Conservation (phyloP, 2,329 filamentous ascomycete species). For the Epichloe sylvatica region DNA sequence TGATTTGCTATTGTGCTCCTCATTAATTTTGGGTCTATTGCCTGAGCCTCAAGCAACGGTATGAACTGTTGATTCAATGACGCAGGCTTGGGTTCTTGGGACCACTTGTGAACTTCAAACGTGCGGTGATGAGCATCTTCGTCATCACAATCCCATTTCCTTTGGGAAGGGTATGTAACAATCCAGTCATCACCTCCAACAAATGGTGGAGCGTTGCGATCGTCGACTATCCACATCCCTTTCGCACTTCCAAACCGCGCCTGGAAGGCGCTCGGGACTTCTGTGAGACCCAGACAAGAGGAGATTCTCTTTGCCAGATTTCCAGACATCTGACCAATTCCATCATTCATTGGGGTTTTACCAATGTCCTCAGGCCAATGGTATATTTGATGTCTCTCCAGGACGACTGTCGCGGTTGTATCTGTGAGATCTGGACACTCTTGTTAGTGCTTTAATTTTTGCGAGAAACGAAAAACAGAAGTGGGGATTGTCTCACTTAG, state of each 20-base stretch:
- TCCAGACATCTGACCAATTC: slow-evolving; percentile 51
- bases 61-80: slow-evolving; percentile 55
- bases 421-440: slow-evolving; percentile 34
- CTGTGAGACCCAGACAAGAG: slow-evolving; percentile 31
- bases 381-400: slow-evolving; percentile 33
- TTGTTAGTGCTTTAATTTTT: slow-evolving; percentile 1
- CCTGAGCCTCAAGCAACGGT: slow-evolving; percentile 49
- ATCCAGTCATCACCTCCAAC: slow-evolving; percentile 44
- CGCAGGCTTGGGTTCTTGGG: slow-evolving; percentile 26
- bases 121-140: slow-evolving; percentile 39
- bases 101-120: slow-evolving; percentile 45
- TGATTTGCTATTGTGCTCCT: slow-evolving; percentile 32
- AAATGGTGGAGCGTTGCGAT: slow-evolving; percentile 13
- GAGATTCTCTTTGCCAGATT: slow-evolving; percentile 41
- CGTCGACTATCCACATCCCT: slow-evolving; percentile 56
- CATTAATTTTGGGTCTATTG: slow-evolving; percentile 32
- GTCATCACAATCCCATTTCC: slow-evolving; percentile 48
- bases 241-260: slow-evolving; percentile 60
- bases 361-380: slow-evolving; percentile 23
- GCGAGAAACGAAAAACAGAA: background rate
- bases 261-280: slow-evolving; percentile 53
- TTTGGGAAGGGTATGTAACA: slow-evolving; percentile 50
- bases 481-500: slow-evolving; percentile 27
- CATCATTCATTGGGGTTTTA: slow-evolving; percentile 47
- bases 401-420: slow-evolving; percentile 30